These are phyloP conservation scores for Omphalotus guepiniiformis DNA, from an alignment of 768 basidiomycete genomes.

Conservation along the genomic window DNA sequence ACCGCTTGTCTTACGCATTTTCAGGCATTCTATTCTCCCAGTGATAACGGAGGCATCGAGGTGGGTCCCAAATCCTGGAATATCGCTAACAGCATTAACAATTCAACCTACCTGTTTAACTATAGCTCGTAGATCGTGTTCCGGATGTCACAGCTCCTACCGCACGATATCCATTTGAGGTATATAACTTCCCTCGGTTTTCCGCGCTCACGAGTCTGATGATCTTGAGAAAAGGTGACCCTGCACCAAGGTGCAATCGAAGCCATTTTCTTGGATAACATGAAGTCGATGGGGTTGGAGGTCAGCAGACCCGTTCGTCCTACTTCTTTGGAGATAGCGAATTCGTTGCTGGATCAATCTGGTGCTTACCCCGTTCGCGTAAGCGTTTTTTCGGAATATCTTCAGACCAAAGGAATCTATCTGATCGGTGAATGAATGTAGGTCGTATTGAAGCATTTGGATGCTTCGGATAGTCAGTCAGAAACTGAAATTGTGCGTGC, in stretches of 20 bases:
- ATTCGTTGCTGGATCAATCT: constrained; percentile 22
- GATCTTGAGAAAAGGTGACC: constrained; percentile 35
- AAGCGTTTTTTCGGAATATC: constrained; percentile 16
- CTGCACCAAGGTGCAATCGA: constrained; percentile 65
- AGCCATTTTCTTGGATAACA: constrained; percentile 52
- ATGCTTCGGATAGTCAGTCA: constrained; percentile 25
- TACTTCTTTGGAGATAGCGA: constrained; percentile 40
- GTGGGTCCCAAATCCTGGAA: constrained; percentile 26
- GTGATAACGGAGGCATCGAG: constrained; percentile 55
- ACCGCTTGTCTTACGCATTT: background rate
- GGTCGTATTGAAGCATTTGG: constrained; percentile 43
- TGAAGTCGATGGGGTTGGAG: constrained; percentile 40
- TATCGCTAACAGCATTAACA: background rate
- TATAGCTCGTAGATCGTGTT: constrained; percentile 57
- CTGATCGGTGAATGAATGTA: constrained; percentile 13
- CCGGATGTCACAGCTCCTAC: constrained; percentile 58
- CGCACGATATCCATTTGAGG: constrained; percentile 73
- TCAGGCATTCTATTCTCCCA: constrained; percentile 75
- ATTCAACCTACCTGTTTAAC: background rate
- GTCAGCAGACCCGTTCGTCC: constrained; percentile 52
- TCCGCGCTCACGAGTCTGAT: background rate
- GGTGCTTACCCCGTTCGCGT: constrained; percentile 34
- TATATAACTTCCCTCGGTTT: constrained; percentile 16
- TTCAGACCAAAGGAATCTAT: no score
- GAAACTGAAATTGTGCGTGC: constrained; percentile 57